Evolutionary conservation across 2,329 filamentous ascomycete genomes (phyloP).

Genomic region (Trichoderma sp.): DNA sequence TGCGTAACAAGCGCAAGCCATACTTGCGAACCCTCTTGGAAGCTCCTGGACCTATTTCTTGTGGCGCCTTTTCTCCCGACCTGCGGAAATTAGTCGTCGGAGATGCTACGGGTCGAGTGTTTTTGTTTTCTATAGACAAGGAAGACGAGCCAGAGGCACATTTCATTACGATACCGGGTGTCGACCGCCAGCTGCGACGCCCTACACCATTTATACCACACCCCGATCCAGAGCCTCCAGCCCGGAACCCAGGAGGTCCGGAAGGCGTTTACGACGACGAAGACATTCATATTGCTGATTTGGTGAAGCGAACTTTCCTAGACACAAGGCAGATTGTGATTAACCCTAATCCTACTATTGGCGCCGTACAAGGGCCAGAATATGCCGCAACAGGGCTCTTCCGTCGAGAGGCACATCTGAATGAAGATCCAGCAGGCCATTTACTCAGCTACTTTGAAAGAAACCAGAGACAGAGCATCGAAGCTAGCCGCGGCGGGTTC

Average conservation of each 20-base stretch:
- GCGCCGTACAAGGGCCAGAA: slow-evolving; percentile 58
- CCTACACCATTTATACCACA: slow-evolving; percentile 57
- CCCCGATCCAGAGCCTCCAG: slow-evolving; percentile 51
- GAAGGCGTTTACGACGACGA: slow-evolving; percentile 22
- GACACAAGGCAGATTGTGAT: slow-evolving; percentile 47
- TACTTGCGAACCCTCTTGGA: slow-evolving; percentile 59
- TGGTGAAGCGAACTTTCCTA: slow-evolving; percentile 43
- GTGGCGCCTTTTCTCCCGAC: slow-evolving; percentile 62
- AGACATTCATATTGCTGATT: slow-evolving; percentile 31
- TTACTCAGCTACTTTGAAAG: slow-evolving; percentile 51
- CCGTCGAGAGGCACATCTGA: slow-evolving; percentile 52
- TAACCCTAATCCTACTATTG: slow-evolving; percentile 53
- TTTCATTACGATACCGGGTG: slow-evolving; percentile 45
- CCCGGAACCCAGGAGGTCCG: slow-evolving; percentile 31
- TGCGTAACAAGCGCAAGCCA: slow-evolving; percentile 50
- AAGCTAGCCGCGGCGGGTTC: slow-evolving; percentile 35
- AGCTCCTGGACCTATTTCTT: slow-evolving; percentile 59
- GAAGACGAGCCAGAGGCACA: slow-evolving; percentile 44
- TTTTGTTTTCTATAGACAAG: slow-evolving; percentile 56
- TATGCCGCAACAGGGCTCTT: slow-evolving; percentile 55
- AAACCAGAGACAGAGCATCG: slow-evolving; percentile 49
- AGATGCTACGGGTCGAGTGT: slow-evolving; percentile 64
- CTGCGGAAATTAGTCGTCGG: slow-evolving; percentile 60
- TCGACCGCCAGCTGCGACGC: slow-evolving; percentile 45
- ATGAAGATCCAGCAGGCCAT: slow-evolving; percentile 48